A percentile compares a stretch with the other conserved stretches of the same genome.
Conservation (phyloP, 192 early-diverging fungal genomes). For the Coemansia sp. region DNA sequence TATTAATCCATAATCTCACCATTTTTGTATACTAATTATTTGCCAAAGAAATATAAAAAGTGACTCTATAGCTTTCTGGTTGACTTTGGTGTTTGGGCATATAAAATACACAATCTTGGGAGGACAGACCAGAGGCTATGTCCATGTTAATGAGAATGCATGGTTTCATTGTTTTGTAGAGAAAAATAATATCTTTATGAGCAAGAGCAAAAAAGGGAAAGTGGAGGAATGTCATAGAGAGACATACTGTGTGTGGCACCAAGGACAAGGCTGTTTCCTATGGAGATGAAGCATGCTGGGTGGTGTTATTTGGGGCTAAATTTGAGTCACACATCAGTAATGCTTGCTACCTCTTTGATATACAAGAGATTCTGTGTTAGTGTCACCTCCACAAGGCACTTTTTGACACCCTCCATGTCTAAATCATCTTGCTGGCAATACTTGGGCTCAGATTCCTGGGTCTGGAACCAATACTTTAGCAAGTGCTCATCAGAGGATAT, state of each 20-base stretch:
- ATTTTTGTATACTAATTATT: conserved; percentile 75
- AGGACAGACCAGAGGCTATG: conserved; percentile 72
- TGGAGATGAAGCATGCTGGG: conserved; percentile 89
- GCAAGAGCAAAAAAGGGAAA: conserved; percentile 6
- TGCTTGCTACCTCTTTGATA: conserved; percentile 46
- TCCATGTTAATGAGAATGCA: conserved; percentile 82
- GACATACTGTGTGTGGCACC: conserved; percentile 37
- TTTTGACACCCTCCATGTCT: conserved; percentile 47
- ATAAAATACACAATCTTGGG: conserved; percentile 44
- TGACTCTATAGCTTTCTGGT: conserved; percentile 73
- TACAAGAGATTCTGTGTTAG: conserved; percentile 17
- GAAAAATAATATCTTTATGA: conserved; percentile 69
- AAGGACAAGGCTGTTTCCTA: conserved; percentile 52
- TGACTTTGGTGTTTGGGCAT: background rate
- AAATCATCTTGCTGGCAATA: conserved; percentile 68
- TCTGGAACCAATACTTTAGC: conserved; percentile 87
- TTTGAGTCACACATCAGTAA: conserved; percentile 47
- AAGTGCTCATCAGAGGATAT: conserved; percentile 96
- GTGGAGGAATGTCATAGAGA: conserved; percentile 10
- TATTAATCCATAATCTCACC: conserved; percentile 70
- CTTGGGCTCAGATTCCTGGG: conserved; percentile 57
- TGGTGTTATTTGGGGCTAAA: conserved; percentile 78
- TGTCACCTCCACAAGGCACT: conserved; percentile 19
- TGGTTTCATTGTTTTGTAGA: conserved; percentile 67
- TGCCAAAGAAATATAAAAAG: conserved; percentile 81